Evolutionary conservation across 108 stramenopile species (phyloP).

Genomic region (Nannochloropsis oceanica): DNA sequence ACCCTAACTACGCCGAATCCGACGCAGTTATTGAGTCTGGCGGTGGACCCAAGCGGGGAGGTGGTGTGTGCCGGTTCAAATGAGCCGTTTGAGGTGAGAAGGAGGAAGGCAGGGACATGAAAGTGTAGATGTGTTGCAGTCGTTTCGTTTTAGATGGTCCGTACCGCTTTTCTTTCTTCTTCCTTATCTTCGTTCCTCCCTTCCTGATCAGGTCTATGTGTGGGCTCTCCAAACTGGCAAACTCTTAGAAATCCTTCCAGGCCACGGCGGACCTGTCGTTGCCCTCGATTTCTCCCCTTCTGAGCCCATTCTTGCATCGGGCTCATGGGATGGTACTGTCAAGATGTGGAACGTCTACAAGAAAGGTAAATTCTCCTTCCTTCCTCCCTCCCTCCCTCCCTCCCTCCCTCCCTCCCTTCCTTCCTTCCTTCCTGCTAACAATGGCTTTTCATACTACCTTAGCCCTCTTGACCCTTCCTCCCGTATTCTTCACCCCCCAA

Average conservation of each 20-base stretch:
- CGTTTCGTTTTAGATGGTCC: conserved; percentile 23
- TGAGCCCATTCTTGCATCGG: conserved; percentile 53
- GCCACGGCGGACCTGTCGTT: conserved; percentile 79
- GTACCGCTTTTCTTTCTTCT: conserved; percentile 11
- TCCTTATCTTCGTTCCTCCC: not conserved
- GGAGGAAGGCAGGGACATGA: conserved; percentile 51
- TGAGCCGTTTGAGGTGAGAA: conserved; percentile 36
- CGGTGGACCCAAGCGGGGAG: conserved; percentile 87
- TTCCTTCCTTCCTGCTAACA: not conserved
- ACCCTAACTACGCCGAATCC: conserved; percentile 35
- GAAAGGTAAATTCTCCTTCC: conserved; percentile 11
- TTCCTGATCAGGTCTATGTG: conserved; percentile 3
- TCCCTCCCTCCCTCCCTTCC: no score
- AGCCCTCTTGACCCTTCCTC: not conserved
- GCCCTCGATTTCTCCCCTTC: conserved; percentile 57
- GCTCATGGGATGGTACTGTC: conserved; percentile 93
- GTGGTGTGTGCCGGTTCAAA: conserved; percentile 39
- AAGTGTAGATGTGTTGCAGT: no score
- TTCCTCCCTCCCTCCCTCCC: no score
- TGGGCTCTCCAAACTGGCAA: conserved; percentile 25
- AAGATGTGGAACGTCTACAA: conserved; percentile 96
- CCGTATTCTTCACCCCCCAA: not conserved
- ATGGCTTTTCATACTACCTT: not conserved
- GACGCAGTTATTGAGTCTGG: conserved; percentile 77
- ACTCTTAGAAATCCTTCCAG: conserved; percentile 81